phyloP scores from a whole-genome alignment of 306 rosid genomes.

The Inga oerstediana region DNA sequence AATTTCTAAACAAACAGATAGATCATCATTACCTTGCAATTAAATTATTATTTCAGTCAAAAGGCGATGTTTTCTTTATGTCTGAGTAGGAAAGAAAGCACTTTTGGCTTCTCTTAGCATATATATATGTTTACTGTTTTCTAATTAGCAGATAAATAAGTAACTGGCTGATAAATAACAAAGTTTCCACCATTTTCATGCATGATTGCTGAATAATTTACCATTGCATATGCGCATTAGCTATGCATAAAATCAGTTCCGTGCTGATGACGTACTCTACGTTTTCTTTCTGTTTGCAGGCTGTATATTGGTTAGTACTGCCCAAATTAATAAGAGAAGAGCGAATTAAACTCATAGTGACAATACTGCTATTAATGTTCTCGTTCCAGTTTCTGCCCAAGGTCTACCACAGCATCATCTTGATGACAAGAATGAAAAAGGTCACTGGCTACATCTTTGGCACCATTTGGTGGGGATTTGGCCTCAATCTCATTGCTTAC shows the following conservation, averaged over 20 bases:
- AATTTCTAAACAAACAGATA: not conserved
- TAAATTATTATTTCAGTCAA: not conserved
- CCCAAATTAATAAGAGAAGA: slow-evolving; percentile 88
- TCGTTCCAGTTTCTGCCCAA: slow-evolving; percentile 95
- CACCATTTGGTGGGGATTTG: slow-evolving; percentile 99
- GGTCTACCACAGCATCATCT: slow-evolving; percentile 82
- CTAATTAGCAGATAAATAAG: not conserved
- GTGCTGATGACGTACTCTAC: not conserved
- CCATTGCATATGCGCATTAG: not conserved
- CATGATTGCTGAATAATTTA: not conserved
- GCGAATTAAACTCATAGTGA: slow-evolving; percentile 78
- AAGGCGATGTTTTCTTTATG: not conserved
- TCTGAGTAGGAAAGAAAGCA: not conserved
- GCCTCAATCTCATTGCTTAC: slow-evolving; percentile 93
- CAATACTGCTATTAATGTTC: slow-evolving; percentile 75
- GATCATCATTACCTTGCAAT: not conserved
- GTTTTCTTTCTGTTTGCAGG: slow-evolving; percentile 52
- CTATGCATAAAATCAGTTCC: not conserved
- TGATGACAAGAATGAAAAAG: slow-evolving; percentile 97
- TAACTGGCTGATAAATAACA: not conserved
- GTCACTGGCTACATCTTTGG: slow-evolving; percentile 98
- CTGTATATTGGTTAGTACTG: slow-evolving; percentile 87
- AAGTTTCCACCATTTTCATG: not conserved
- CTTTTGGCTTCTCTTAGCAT: not conserved
- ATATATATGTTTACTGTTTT: not conserved